phyloP scores from a whole-genome alignment of 352 stramenopile species.

The Pythium brachiatum region DNA sequence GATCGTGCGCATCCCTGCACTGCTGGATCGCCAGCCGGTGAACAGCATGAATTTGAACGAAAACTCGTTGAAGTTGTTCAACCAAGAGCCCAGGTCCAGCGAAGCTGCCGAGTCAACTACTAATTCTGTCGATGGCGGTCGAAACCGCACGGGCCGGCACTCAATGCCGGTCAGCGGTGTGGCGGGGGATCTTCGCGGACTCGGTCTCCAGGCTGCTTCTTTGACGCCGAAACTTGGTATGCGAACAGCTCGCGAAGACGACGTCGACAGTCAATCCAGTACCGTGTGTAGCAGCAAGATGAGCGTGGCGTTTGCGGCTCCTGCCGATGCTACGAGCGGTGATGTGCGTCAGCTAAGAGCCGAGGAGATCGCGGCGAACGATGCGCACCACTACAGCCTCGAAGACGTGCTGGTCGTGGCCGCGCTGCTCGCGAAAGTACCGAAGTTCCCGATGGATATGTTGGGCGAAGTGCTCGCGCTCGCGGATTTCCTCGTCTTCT shows the following conservation, averaged over 20 bases:
- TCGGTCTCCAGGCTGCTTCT: no score
- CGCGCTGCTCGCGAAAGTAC: constrained; percentile 21
- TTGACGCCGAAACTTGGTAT: no score
- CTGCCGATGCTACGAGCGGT: constrained; percentile 11
- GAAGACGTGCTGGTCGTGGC: constrained; percentile 37
- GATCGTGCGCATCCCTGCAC: constrained; percentile 39
- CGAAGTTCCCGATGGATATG: constrained; percentile 25
- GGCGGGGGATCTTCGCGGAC: no score
- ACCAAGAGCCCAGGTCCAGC: no score
- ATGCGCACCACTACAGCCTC: constrained; percentile 13
- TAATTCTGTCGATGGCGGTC: no score
- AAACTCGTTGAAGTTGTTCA: no score
- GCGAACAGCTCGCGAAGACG: no score
- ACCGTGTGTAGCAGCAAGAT: constrained; percentile 1
- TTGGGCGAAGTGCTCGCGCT: constrained; percentile 51
- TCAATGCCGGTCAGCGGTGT: no score
- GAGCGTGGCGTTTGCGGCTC: background rate
- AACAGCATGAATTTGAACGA: constrained; percentile 68
- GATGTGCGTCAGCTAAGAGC: constrained; percentile 19
- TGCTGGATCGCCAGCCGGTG: constrained; percentile 61
- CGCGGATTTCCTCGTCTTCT: constrained; percentile 47
- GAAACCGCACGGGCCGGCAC: no score
- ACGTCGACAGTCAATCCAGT: no score
- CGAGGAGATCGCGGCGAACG: constrained; percentile 4
- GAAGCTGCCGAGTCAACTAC: no score